A percentile compares a stretch with the other conserved stretches of the same genome.
Evolutionary conservation across 805 yeast species (phyloP).

Genomic region (Ogataea henricii): DNA sequence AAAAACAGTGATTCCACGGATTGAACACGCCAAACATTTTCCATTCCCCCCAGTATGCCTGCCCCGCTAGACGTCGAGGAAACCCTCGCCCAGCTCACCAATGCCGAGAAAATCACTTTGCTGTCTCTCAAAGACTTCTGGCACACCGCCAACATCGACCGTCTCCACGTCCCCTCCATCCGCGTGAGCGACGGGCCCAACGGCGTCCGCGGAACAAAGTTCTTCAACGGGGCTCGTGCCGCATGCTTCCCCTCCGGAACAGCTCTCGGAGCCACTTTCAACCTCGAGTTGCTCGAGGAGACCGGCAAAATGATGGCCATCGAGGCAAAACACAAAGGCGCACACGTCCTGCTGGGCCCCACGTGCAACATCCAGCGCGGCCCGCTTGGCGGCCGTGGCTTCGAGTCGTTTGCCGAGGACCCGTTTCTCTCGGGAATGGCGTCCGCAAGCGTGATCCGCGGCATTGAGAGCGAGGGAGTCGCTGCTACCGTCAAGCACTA

Average conservation of each 20-base stretch:
- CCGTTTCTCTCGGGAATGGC: slow-evolving; percentile 43
- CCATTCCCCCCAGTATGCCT: too few species aligned
- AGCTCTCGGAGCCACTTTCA: slow-evolving; percentile 47
- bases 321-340: slow-evolving; percentile 47
- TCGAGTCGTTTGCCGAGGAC: slow-evolving; percentile 25
- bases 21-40: too few species aligned
- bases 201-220: slow-evolving; percentile 48
- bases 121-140: slow-evolving; percentile 36
- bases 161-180: slow-evolving; percentile 39
- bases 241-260: slow-evolving; percentile 52
- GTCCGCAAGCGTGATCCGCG: slow-evolving; percentile 51
- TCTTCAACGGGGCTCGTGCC: slow-evolving; percentile 43
- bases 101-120: neutral
- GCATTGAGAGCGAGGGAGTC: slow-evolving; percentile 54
- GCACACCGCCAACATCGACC: slow-evolving; percentile 40
- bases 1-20: too few species aligned
- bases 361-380: slow-evolving; percentile 45
- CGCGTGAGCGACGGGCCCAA: slow-evolving; percentile 49
- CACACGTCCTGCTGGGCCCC: slow-evolving; percentile 43
- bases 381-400: slow-evolving; percentile 42
- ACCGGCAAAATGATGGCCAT: slow-evolving; percentile 47
- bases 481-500: slow-evolving; percentile 64
- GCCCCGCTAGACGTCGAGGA: too few species aligned
- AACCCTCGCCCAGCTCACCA: slow-evolving; percentile 8
- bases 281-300: slow-evolving; percentile 40